Conservation (phyloP, 106 monocot species). For the Vanilla planifolia region DNA sequence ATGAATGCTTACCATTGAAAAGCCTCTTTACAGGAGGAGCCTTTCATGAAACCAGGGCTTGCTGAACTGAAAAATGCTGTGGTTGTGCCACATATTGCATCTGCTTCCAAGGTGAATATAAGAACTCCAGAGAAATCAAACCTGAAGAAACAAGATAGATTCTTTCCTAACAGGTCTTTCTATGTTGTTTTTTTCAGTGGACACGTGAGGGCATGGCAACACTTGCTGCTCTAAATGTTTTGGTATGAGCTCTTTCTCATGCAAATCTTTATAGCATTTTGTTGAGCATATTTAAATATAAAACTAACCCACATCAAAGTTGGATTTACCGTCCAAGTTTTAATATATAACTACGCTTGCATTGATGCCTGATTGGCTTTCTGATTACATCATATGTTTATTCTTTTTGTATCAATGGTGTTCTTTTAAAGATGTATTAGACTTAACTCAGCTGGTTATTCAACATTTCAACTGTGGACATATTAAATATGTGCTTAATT, state of each 20-base stretch:
- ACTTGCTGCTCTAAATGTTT: conserved; percentile 93
- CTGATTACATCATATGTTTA: no score
- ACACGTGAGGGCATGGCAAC: conserved; percentile 99
- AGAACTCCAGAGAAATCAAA: neutral
- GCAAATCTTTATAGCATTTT: neutral
- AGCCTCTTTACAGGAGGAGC: conserved; percentile 70
- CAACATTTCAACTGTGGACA: no score
- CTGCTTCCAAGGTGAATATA: conserved; percentile 86
- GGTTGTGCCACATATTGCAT: conserved; percentile 96
- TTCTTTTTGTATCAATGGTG: no score
- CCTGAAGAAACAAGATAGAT: neutral
- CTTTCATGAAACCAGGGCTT: conserved; percentile 97
- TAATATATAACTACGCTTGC: no score
- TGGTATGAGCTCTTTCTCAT: conserved; percentile 35
- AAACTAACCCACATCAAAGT: no score
- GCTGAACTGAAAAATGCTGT: conserved; percentile 91
- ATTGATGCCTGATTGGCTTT: no score
- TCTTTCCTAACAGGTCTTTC: neutral
- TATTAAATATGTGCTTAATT: no score
- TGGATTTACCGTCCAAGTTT: no score
- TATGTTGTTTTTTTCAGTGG: conserved; percentile 47
- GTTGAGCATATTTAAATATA: no score
- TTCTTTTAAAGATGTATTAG: no score
- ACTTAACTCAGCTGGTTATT: no score
- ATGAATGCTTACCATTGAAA: neutral